phyloP scores from a whole-genome alignment of 495 filamentous ascomycete species.

The Trichoderma gamsii region DNA sequence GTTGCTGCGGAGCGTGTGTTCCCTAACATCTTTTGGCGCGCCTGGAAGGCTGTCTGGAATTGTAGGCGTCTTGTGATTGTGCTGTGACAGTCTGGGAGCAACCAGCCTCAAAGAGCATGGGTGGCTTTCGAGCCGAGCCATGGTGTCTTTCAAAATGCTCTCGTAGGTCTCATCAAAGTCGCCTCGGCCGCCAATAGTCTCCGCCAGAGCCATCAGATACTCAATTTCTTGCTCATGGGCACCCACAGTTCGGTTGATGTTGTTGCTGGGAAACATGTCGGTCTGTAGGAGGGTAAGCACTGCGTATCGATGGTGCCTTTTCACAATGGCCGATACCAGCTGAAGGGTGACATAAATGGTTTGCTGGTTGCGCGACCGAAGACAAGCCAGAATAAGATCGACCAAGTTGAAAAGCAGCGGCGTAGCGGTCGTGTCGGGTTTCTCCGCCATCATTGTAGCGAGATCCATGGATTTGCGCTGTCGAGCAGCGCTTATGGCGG shows the following conservation, averaged over 20 bases:
- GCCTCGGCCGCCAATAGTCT: conserved; percentile 62
- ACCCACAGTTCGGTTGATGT: conserved; percentile 61
- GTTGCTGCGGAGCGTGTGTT: conserved; percentile 57
- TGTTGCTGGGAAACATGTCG: conserved; percentile 45
- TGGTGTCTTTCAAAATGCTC: conserved; percentile 72
- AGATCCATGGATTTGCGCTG: conserved; percentile 85
- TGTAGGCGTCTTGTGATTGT: conserved; percentile 44
- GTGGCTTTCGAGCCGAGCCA: conserved; percentile 72
- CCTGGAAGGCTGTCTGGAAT: conserved; percentile 47
- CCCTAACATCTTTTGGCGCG: conserved; percentile 48
- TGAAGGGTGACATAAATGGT: conserved; percentile 84
- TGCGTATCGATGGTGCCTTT: conserved; percentile 80
- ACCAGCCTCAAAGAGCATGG: conserved; percentile 60
- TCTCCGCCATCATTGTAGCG: conserved; percentile 65
- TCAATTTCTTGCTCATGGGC: conserved; percentile 76
- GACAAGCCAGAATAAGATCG: conserved; percentile 79
- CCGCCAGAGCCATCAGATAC: conserved; percentile 64
- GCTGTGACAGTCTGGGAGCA: conserved; percentile 37
- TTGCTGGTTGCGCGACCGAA: conserved; percentile 78
- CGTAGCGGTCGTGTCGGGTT: conserved; percentile 63
- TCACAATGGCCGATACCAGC: conserved; percentile 74
- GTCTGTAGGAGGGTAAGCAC: conserved; percentile 67
- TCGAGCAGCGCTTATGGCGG: conserved; percentile 56
- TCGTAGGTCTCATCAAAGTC: conserved; percentile 75
- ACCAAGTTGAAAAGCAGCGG: conserved; percentile 88